phyloP scores from a whole-genome alignment of 2,329 filamentous ascomycete genomes.

The Neofusicoccum cordaticola region DNA sequence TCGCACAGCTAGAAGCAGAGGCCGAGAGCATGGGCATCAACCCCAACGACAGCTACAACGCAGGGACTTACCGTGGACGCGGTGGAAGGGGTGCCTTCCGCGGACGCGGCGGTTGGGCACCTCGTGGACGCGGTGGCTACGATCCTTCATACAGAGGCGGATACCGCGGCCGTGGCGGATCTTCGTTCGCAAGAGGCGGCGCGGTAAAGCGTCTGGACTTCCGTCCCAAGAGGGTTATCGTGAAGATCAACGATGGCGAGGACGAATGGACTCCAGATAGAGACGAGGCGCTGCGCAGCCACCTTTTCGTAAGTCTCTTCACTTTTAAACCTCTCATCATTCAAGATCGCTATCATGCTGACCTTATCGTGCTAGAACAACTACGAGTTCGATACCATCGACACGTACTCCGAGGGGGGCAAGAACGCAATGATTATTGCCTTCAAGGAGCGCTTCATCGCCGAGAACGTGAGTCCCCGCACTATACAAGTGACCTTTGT shows the following conservation, averaged over 20 bases:
- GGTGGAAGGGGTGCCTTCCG: conserved; percentile 33
- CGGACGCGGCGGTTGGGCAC: conserved; percentile 37
- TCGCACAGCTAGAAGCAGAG: conserved; percentile 71
- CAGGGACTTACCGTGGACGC: conserved; percentile 25
- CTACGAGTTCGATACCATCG: conserved; percentile 39
- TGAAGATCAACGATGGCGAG: conserved; percentile 51
- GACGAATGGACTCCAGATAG: conserved; percentile 60
- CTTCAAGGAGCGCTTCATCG: conserved; percentile 54
- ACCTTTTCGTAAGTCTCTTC: conserved; percentile 52
- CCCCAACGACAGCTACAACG: conserved; percentile 43
- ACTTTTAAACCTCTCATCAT: not conserved
- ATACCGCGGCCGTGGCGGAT: conserved; percentile 42
- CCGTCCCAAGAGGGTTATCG: conserved; percentile 64
- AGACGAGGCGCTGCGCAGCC: conserved; percentile 69
- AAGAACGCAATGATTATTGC: conserved; percentile 39
- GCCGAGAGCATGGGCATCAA: conserved; percentile 68
- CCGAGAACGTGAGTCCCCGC: conserved; percentile 54
- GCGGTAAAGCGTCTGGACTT: conserved; percentile 69
- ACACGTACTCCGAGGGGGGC: conserved; percentile 37
- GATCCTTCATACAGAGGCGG: conserved; percentile 6
- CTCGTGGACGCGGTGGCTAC: conserved; percentile 33
- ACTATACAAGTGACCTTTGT: not conserved
- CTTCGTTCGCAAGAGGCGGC: conserved; percentile 40
- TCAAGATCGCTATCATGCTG: not conserved
- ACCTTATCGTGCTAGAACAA: conserved; percentile 25